A percentile compares a stretch with the other conserved stretches of the same genome.
Evolutionary conservation across 768 basidiomycete genomes (phyloP).

Genomic region (Lactarius indigo): DNA sequence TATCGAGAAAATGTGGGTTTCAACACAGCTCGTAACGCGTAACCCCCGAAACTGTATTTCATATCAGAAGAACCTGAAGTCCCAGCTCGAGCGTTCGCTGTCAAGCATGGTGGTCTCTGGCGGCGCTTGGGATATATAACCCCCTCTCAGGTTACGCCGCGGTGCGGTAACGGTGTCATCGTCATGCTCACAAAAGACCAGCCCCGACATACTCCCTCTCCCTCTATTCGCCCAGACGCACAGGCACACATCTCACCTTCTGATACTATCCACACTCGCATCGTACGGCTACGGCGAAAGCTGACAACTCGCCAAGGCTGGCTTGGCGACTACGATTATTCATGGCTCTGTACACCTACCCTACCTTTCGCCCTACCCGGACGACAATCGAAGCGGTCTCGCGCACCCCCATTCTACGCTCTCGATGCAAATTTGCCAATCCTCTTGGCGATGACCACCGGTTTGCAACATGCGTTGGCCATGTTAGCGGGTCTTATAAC

Average conservation of each 20-base stretch:
- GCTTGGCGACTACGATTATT: constrained; percentile 83
- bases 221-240: neutral
- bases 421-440: constrained; percentile 71
- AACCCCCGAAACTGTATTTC: neutral
- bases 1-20: neutral
- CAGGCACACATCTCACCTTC: neutral
- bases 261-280: constrained; percentile 18
- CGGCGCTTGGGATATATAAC: neutral
- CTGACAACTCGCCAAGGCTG: constrained; percentile 59
- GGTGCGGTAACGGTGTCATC: neutral
- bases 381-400: constrained; percentile 26
- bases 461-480: constrained; percentile 72
- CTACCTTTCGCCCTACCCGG: constrained; percentile 51
- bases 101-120: neutral
- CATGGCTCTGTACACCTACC: constrained; percentile 62
- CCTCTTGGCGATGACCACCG: constrained; percentile 66
- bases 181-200: constrained; percentile 34
- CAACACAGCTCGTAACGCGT: neutral
- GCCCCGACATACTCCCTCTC: constrained; percentile 29
- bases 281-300: constrained; percentile 32
- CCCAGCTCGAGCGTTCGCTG: neutral
- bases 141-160: neutral
- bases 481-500: constrained; percentile 84
- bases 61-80: neutral
- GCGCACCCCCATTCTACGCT: constrained; percentile 66